These are phyloP conservation scores for Dipteronia dyeriana DNA, from an alignment of 345 rosid genomes.

Conservation along the genomic window DNA sequence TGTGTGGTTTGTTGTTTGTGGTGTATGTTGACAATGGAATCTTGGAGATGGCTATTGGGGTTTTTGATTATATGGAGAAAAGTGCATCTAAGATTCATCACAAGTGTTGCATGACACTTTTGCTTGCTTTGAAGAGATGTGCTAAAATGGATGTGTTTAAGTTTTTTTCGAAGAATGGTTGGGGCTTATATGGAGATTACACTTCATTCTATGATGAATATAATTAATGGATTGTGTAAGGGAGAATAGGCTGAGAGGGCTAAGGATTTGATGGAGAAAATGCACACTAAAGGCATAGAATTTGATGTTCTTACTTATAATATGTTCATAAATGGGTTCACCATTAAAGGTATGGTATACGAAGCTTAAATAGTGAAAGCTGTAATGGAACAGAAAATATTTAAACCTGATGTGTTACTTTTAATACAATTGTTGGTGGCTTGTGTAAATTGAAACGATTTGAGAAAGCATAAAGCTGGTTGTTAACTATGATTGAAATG, in stretches of 20 bases:
- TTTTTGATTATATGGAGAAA: slow-evolving; percentile 57
- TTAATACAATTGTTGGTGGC: slow-evolving; percentile 63
- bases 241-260: slow-evolving; percentile 56
- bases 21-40: slow-evolving; percentile 60
- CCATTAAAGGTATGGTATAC: slow-evolving; percentile 63
- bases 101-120: slow-evolving; percentile 69
- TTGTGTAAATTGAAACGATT: slow-evolving; percentile 49
- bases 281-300: slow-evolving; percentile 47
- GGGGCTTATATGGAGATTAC: slow-evolving; percentile 47
- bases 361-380: slow-evolving; percentile 49
- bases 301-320: slow-evolving; percentile 67
- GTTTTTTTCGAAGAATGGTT: slow-evolving; percentile 56
- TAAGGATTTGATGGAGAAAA: slow-evolving; percentile 52
- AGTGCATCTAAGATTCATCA: slow-evolving; percentile 54
- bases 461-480: slow-evolving; percentile 67
- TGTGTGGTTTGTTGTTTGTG: slow-evolving; percentile 63
- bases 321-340: slow-evolving; percentile 68
- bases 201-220: slow-evolving; percentile 64
- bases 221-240: slow-evolving; percentile 64
- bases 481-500: slow-evolving; percentile 56
- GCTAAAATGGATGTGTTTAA: slow-evolving; percentile 46
- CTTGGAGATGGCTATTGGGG: slow-evolving; percentile 56
- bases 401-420: slow-evolving; percentile 58
- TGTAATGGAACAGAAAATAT: slow-evolving; percentile 74
- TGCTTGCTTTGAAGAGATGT: slow-evolving; percentile 64